Evolutionary conservation across 805 yeast species (phyloP).

Genomic region (Metschnikowia noctiluminum): DNA sequence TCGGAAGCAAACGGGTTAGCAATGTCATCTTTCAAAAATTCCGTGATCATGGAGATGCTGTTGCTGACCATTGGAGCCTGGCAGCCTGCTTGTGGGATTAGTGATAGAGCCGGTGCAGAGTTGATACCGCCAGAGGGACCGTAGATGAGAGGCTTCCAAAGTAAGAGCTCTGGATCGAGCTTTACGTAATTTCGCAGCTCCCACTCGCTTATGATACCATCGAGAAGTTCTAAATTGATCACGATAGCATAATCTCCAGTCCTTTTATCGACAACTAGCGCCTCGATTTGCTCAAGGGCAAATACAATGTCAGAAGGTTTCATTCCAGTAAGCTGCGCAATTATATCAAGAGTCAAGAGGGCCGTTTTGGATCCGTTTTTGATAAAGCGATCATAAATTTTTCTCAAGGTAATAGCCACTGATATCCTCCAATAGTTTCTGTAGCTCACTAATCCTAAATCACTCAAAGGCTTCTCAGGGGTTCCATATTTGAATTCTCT

Average conservation of each 20-base stretch:
- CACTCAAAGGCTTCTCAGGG: constrained; percentile 92
- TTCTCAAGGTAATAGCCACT: constrained; percentile 47
- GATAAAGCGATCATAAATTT: constrained; percentile 22
- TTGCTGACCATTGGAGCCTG: constrained; percentile 29
- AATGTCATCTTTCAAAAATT: constrained; percentile 66
- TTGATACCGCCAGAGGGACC: constrained; percentile 88
- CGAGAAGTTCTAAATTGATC: constrained; percentile 45
- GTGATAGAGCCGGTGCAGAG: constrained; percentile 46
- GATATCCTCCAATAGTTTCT: constrained; percentile 80
- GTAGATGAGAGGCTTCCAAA: constrained; percentile 82
- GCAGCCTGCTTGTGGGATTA: constrained; percentile 9
- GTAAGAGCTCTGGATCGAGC: constrained; percentile 49
- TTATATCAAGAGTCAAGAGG: constrained; percentile 51
- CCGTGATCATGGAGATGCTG: constrained; percentile 54
- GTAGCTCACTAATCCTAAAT: constrained; percentile 80
- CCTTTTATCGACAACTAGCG: constrained; percentile 47
- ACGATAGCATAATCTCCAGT: constrained; percentile 51
- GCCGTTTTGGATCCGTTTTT: background rate
- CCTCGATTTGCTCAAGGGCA: constrained; percentile 74
- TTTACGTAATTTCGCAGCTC: constrained; percentile 48
- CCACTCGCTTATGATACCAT: constrained; percentile 47
- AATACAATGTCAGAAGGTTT: constrained; percentile 80
- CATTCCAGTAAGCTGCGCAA: constrained; percentile 79
- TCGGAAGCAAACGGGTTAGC: constrained; percentile 61
- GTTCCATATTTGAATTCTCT: constrained; percentile 81